phyloP scores from a whole-genome alignment of 2,329 filamentous ascomycete genomes.

The Ceratocystiopsis sp. region DNA sequence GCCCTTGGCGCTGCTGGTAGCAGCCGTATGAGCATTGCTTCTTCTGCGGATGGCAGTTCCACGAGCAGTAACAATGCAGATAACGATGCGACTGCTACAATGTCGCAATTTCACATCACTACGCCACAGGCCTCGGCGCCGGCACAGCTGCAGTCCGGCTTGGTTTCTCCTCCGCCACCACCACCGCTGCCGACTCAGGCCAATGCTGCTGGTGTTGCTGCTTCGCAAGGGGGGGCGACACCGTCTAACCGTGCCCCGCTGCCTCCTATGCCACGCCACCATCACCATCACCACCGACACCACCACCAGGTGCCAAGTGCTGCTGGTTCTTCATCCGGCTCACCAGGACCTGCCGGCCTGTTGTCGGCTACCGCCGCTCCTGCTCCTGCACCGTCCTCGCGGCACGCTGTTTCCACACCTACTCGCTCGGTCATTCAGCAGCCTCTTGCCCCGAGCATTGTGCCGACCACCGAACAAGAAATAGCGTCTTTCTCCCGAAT shows the following conservation, averaged over 20 bases:
- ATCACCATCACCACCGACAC: conserved; percentile 23
- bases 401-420: conserved; percentile 30
- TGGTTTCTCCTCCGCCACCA: conserved; percentile 1
- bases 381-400: background rate
- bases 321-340: background rate
- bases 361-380: conserved; percentile 1
- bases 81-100: conserved; percentile 42
- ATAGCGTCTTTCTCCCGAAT: conserved; percentile 60
- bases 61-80: conserved; percentile 6
- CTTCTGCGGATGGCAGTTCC: background rate
- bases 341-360: background rate
- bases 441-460: conserved; percentile 24
- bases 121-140: conserved; percentile 35
- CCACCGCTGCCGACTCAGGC: conserved; percentile 1
- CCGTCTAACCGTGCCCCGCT: background rate
- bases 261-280: conserved; percentile 3
- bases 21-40: background rate
- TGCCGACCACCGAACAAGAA: conserved; percentile 36
- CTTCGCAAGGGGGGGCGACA: background rate
- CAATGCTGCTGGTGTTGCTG: background rate
- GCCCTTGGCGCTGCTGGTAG: background rate
- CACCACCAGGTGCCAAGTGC: conserved; percentile 26
- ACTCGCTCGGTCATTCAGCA: conserved; percentile 40
- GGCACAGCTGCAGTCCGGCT: background rate
- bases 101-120: conserved; percentile 43